Base-by-base conservation (phyloP, 2,329 filamentous ascomycete genomes). In the Saccharata proteae region DNA sequence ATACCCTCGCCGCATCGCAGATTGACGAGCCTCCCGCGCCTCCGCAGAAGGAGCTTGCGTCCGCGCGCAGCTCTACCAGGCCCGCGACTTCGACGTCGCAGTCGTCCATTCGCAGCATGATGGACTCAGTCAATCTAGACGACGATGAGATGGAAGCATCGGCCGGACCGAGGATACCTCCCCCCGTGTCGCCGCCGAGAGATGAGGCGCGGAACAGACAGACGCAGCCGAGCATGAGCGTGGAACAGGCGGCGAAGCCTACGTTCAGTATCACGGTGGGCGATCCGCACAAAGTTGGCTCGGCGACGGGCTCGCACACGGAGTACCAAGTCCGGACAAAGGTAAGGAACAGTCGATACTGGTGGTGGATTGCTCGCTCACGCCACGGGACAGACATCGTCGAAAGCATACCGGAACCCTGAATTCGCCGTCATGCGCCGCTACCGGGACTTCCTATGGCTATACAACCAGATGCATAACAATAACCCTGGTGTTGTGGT, bases 361-460 rank as follows among this genome's bases (percentile, higher is more conserved):
- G 12, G 16, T n/a, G n/a, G n/a, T 7, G 16, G 26, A n/a, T 28
- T 23, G 16, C 22, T 29, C 17, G 26, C 23, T 36, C 25, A 38
- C 35, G 27, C 23, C 26, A 28, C 16, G 16, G 15, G 28, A 21
- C 43, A 92, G 81, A 98, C 90, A 9, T 82, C 84, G 1, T 96
- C 88, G 21, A 94, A 94, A 62, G 90, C 85, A 30, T 98, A 96
- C 58, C 82, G 81, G 51, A 80, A 88, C 48, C 69, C 82, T 31
- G 86, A 93, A 49, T 96, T 98, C 49, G 78, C 84, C 35, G 90
- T 98, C 44, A 93, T 85, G 48, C 73, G 90, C 45, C 75, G 90
- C 49, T 98, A 96, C 57, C 78, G 86, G 37, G 90, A 98, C 59
- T 98, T 98, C 55, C 65, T 98, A 32, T 98, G 90, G 90, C 74